Base-by-base conservation (phyloP, 2,329 filamentous ascomycete species). In the Lecanicillium sp. region DNA sequence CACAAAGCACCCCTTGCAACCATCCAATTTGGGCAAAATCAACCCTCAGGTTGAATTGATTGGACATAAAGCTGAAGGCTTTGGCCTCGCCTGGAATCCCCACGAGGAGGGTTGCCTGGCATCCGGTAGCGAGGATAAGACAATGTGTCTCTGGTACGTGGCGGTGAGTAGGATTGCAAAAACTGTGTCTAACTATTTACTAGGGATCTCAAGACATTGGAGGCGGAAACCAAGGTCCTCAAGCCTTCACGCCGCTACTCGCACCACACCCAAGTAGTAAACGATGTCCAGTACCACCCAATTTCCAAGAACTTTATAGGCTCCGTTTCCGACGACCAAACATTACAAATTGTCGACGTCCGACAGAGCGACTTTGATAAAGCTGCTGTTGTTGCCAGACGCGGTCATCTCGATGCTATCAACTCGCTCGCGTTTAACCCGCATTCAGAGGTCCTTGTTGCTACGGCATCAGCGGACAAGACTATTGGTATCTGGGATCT, bases 401-500 rank as follows among this genome's bases (percentile, higher is more conserved):
- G 78, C 35, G 89, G 89, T 9, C 94, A 98, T 56, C 75, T 75
- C 8, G 92, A 96, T 59, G 90, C 90, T 14, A 89, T 98, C 61
- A 98, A 98, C 58, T 84, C 87, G n/a, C 69, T 98, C 18, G 82
- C 92, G 1, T 98, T 95, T 67, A 95, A 95, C 55, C 89, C 89
- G 0, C 82, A 81, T 22, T 84, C 83, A n/a, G 90, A 98, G 56
- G 85, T 84, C 27, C 73, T 95, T 28, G 72, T 98, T 29, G 92
- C 89, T 9, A 96, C 92, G 0, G 92, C 87, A 3, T 96, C 90
- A 19, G 88, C 86, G 1, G 92, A 98, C 59, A 94, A 95, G 67
- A 92, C 88, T 0, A 85, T 98, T 45, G 90, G 84, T 9, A 74
- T 98, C 40, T 98, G 92, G 88, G 92, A 98, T 64, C 65, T 98